These are phyloP conservation scores for Kodamaea suecica DNA, from an alignment of 1,139 yeast species.

Conservation along the genomic window DNA sequence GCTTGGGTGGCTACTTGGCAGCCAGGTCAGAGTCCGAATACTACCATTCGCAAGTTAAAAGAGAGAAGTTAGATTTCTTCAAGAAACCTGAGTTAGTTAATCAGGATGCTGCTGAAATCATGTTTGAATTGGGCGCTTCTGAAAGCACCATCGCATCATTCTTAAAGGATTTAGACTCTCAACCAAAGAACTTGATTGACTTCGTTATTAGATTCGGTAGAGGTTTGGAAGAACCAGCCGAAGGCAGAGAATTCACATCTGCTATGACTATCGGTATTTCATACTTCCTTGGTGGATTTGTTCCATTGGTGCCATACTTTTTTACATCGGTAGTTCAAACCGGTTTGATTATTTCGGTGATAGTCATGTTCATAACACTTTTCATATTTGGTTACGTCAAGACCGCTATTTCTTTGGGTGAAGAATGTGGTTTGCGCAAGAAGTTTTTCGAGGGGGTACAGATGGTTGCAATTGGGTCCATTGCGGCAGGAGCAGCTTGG, in stretches of 20 bases:
- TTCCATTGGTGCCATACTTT: slow-evolving; percentile 77
- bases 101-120: slow-evolving; percentile 71
- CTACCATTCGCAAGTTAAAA: slow-evolving; percentile 64
- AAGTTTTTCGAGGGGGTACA: slow-evolving; percentile 79
- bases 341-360: slow-evolving; percentile 72
- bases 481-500: slow-evolving; percentile 98
- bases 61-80: slow-evolving; percentile 67
- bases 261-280: slow-evolving; percentile 75
- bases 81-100: slow-evolving; percentile 57
- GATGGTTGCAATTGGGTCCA: slow-evolving; percentile 90
- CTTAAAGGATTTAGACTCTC: slow-evolving; percentile 63
- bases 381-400: slow-evolving; percentile 85
- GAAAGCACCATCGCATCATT: slow-evolving; percentile 65
- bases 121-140: slow-evolving; percentile 66
- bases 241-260: slow-evolving; percentile 70
- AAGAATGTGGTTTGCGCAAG: slow-evolving; percentile 58
- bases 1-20: slow-evolving; percentile 78
- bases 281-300: slow-evolving; percentile 76
- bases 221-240: slow-evolving; percentile 80
- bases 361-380: slow-evolving; percentile 81
- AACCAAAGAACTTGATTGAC: slow-evolving; percentile 66
- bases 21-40: slow-evolving; percentile 78
- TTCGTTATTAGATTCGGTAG: slow-evolving; percentile 70
- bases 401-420: slow-evolving; percentile 81
- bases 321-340: slow-evolving; percentile 69